These are phyloP conservation scores for Laburnicola sp. DNA, from an alignment of 2,329 filamentous ascomycete genomes.

Conservation along the genomic window DNA sequence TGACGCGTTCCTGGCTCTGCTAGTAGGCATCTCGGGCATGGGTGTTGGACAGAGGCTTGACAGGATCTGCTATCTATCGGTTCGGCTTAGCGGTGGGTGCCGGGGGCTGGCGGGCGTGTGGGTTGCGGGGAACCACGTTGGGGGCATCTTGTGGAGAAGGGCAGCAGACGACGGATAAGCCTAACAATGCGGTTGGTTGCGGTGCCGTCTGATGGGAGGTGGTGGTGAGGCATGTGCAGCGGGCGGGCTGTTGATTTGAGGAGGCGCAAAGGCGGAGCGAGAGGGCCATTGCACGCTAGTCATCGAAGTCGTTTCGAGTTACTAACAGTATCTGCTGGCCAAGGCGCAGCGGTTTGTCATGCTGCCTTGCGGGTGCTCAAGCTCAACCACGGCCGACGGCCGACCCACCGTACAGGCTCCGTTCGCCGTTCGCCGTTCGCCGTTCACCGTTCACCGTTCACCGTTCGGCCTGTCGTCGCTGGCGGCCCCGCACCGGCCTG, in stretches of 20 bases:
- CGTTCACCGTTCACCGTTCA: too few species aligned
- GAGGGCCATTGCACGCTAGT: slow-evolving; percentile 1
- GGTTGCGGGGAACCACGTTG: slow-evolving; percentile 4
- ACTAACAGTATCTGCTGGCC: slow-evolving; percentile 13
- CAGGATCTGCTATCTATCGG: slow-evolving; percentile 5
- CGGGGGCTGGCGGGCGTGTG: background rate
- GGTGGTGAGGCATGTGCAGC: background rate
- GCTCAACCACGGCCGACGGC: too few species aligned
- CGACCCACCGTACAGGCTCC: too few species aligned
- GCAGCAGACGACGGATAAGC: background rate
- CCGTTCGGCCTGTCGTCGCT: too few species aligned
- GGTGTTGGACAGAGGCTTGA: slow-evolving; percentile 1
- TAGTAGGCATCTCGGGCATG: background rate
- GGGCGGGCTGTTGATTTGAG: background rate
- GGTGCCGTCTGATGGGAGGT: too few species aligned
- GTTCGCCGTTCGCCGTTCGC: too few species aligned
- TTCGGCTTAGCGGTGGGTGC: slow-evolving; percentile 1
- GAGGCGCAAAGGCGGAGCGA: background rate
- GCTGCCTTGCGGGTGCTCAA: too few species aligned
- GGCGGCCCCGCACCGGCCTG: too few species aligned
- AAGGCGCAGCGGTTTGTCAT: too few species aligned
- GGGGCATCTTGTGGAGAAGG: background rate
- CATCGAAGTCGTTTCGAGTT: slow-evolving; percentile 13
- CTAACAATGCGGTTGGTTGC: too few species aligned
- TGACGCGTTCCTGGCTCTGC: slow-evolving; percentile 8